Percentiles rank a stretch among this genome's conserved stretches.
Evolutionary conservation across 1,139 yeast species (phyloP).

Genomic region (Sugiyamaella neomexicana): DNA sequence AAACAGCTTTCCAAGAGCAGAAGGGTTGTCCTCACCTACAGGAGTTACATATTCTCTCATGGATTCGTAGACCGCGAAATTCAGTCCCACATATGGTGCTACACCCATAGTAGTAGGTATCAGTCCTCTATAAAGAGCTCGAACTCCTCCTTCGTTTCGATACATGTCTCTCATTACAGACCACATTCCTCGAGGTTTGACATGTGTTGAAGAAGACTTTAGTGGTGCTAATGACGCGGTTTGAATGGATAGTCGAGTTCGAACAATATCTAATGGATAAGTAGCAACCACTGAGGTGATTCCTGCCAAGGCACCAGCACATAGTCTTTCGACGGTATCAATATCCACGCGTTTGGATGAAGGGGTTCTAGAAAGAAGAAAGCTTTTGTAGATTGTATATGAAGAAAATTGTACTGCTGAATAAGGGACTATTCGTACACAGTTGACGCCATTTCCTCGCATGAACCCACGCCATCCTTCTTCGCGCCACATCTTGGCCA

Average conservation of each 20-base stretch:
- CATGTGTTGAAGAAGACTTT: conserved; percentile 45
- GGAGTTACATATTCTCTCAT: conserved; percentile 56
- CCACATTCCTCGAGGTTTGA: conserved; percentile 64
- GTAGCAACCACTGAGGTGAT: conserved; percentile 77
- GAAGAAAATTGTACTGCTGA: conserved; percentile 93
- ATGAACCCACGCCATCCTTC: conserved; percentile 89
- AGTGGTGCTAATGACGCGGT: conserved; percentile 71
- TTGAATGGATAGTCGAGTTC: conserved; percentile 86
- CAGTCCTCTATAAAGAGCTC: conserved; percentile 79
- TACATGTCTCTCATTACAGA: conserved; percentile 60
- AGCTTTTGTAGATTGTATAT: conserved; percentile 67
- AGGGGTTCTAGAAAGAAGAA: conserved; percentile 23
- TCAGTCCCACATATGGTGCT: conserved; percentile 93
- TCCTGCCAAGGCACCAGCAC: conserved; percentile 84
- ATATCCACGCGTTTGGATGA: conserved; percentile 40
- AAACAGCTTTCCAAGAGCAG: conserved; percentile 56
- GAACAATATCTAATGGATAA: conserved; percentile 86
- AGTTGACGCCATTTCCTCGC: conserved; percentile 87
- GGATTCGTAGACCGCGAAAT: conserved; percentile 85
- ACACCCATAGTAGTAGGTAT: conserved; percentile 90
- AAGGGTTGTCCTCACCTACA: conserved; percentile 36
- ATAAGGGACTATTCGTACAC: conserved; percentile 88
- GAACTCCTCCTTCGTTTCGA: conserved; percentile 74
- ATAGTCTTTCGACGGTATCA: conserved; percentile 56
- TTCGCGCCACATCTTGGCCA: conserved; percentile 75